These are phyloP conservation scores for Berkeleyomyces basicola DNA, from an alignment of 2,329 filamentous ascomycete genomes.

Conservation along the genomic window DNA sequence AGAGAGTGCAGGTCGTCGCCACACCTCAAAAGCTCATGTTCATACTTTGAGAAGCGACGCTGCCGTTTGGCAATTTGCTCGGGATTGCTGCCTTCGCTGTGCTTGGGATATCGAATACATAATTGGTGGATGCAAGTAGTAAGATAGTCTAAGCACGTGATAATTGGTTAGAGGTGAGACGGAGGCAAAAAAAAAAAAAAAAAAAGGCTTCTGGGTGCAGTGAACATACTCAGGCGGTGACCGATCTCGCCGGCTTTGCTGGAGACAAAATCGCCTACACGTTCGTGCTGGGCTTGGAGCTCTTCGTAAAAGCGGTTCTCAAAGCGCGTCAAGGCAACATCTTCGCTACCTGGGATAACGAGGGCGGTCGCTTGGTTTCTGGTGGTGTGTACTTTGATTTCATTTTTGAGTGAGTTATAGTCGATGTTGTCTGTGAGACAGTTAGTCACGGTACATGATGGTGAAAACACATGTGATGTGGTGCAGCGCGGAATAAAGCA, in stretches of 20 bases:
- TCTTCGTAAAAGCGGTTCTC: conserved; percentile 56
- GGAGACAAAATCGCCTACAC: conserved; percentile 60
- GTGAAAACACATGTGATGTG: background rate
- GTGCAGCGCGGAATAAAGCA: background rate
- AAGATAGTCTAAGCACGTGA: conserved; percentile 27
- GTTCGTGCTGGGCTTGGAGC: conserved; percentile 57
- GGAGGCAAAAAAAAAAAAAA: background rate
- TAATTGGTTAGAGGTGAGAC: conserved; percentile 14
- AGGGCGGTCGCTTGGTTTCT: conserved; percentile 52
- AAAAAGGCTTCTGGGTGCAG: background rate
- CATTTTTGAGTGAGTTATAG: conserved; percentile 72
- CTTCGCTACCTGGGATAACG: conserved; percentile 55
- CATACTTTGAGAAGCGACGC: conserved; percentile 36
- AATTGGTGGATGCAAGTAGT: conserved; percentile 31
- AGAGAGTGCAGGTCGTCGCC: conserved; percentile 56
- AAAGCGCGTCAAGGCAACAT: conserved; percentile 42
- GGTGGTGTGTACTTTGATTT: conserved; percentile 68
- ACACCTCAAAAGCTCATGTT: conserved; percentile 37
- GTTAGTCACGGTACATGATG: background rate
- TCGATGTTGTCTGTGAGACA: conserved; percentile 59
- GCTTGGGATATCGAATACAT: conserved; percentile 26
- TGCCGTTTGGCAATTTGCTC: conserved; percentile 26
- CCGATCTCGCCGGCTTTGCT: conserved; percentile 69
- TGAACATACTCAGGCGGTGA: conserved; percentile 43
- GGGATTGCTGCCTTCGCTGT: conserved; percentile 15